Evolutionary conservation across 306 rosid species (phyloP).

Genomic region (Adenanthera pavonina): DNA sequence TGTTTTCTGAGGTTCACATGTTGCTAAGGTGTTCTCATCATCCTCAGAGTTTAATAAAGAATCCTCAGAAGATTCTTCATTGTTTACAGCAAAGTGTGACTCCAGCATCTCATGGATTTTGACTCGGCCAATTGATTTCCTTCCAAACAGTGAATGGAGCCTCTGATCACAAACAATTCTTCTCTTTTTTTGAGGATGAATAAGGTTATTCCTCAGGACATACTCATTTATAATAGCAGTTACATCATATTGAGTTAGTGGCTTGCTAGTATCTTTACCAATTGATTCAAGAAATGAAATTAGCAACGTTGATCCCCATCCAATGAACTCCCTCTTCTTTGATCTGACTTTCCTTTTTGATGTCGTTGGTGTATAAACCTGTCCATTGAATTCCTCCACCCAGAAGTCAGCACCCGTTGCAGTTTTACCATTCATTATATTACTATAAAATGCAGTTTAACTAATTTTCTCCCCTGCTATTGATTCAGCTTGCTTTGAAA

Average conservation of each 20-base stretch:
- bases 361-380: constrained; percentile 36
- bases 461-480: constrained; percentile 16
- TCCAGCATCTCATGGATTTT: constrained; percentile 69
- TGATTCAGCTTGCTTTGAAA: constrained; percentile 13
- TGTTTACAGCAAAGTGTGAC: constrained; percentile 66
- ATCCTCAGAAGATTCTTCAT: constrained; percentile 48
- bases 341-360: constrained; percentile 51
- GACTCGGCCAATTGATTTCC: constrained; percentile 63
- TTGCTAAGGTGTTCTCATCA: constrained; percentile 35
- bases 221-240: constrained; percentile 61
- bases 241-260: constrained; percentile 62
- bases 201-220: constrained; percentile 51
- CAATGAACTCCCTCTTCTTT: constrained; percentile 62
- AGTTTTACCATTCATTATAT: constrained; percentile 28
- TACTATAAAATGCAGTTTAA: background rate
- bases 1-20: constrained; percentile 32
- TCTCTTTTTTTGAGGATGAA: constrained; percentile 66
- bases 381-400: constrained; percentile 48
- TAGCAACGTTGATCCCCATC: constrained; percentile 79
- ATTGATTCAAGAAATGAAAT: constrained; percentile 66
- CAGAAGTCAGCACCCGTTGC: constrained; percentile 30
- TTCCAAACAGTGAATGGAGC: constrained; percentile 68
- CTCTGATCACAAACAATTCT: constrained; percentile 62
- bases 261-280: constrained; percentile 56
- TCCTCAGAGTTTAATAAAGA: constrained; percentile 45